Evolutionary conservation across 805 yeast species (phyloP).

Genomic region (Ogataea nakhonphanomensis): DNA sequence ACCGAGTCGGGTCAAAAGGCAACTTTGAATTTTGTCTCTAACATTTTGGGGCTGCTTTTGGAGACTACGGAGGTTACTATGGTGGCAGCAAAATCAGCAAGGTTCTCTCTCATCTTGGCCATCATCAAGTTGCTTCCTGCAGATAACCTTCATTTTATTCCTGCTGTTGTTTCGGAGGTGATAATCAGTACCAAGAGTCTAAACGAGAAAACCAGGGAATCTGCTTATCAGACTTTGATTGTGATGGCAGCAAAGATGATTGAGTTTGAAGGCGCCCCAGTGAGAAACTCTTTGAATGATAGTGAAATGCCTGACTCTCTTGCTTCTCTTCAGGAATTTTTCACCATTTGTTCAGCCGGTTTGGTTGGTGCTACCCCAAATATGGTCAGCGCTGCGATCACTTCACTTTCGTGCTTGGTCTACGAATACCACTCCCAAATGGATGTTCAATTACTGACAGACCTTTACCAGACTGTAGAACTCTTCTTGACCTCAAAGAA

Average conservation of each 20-base stretch:
- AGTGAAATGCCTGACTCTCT: conserved; percentile 55
- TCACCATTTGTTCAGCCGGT: conserved; percentile 95
- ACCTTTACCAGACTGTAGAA: conserved; percentile 82
- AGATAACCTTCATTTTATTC: conserved; percentile 69
- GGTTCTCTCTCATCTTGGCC: conserved; percentile 64
- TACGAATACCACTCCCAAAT: conserved; percentile 78
- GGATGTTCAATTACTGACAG: conserved; percentile 57
- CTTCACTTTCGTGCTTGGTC: conserved; percentile 81
- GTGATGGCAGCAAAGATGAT: conserved; percentile 79
- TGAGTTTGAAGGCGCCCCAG: conserved; percentile 52
- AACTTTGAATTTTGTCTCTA: conserved; percentile 46
- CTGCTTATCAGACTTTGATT: conserved; percentile 71
- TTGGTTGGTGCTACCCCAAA: conserved; percentile 90
- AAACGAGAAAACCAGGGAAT: conserved; percentile 86
- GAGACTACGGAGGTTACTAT: conserved; percentile 56
- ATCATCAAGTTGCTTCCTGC: conserved; percentile 62
- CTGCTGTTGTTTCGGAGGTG: conserved; percentile 79
- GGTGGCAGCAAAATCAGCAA: conserved; percentile 75
- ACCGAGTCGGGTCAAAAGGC: conserved; percentile 60
- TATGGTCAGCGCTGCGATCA: conserved; percentile 95
- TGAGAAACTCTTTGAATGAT: conserved; percentile 62
- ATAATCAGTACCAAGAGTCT: conserved; percentile 88
- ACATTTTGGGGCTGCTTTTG: conserved; percentile 58
- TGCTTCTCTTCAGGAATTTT: conserved; percentile 75
- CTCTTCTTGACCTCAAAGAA: conserved; percentile 86